A percentile compares a stretch with the other conserved stretches of the same genome.
Conservation (phyloP, 2,329 filamentous ascomycete species). For the Diaporthe citri region DNA sequence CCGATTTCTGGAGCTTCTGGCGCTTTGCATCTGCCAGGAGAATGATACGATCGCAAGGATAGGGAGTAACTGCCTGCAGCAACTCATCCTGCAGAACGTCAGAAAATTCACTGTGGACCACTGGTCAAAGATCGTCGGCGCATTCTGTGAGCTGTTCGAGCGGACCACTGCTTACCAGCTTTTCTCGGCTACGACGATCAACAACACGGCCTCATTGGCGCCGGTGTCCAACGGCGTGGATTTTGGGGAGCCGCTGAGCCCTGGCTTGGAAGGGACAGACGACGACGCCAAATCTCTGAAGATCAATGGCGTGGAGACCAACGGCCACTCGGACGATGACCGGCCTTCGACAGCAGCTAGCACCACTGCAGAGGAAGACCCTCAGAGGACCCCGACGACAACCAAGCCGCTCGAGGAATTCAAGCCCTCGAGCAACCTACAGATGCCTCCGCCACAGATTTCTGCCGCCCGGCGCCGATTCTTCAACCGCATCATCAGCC, state of each 20-base stretch:
- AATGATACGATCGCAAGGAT: conserved; percentile 99
- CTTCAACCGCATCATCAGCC: conserved; percentile 99
- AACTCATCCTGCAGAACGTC: conserved; percentile 96
- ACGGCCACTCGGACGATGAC: conserved; percentile 51
- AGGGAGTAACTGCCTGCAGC: conserved; percentile 97
- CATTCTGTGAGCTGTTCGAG: conserved; percentile 96
- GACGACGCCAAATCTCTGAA: conserved; percentile 70
- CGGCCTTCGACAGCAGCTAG: conserved; percentile 47
- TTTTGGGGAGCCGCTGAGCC: conserved; percentile 60
- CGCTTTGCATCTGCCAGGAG: conserved; percentile 97
- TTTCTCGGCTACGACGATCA: conserved; percentile 82
- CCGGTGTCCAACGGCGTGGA: conserved; percentile 66
- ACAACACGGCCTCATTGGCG: conserved; percentile 64
- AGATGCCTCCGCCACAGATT: conserved; percentile 91
- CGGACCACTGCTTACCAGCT: conserved; percentile 94
- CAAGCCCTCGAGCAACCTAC: conserved; percentile 79
- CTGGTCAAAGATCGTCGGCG: conserved; percentile 94
- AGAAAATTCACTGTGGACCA: conserved; percentile 88
- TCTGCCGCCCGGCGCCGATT: conserved; percentile 93
- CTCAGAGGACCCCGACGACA: conserved; percentile 48
- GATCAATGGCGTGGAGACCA: conserved; percentile 67
- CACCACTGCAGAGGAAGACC: conserved; percentile 51
- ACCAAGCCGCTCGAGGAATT: conserved; percentile 81
- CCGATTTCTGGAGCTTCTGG: conserved; percentile 93
- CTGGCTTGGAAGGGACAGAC: conserved; percentile 53